Percentiles rank a stretch among this genome's conserved stretches.
These are phyloP conservation scores for Cucurbitaria berberidis DNA, from an alignment of 2,329 filamentous ascomycete species.

Conservation along the genomic window DNA sequence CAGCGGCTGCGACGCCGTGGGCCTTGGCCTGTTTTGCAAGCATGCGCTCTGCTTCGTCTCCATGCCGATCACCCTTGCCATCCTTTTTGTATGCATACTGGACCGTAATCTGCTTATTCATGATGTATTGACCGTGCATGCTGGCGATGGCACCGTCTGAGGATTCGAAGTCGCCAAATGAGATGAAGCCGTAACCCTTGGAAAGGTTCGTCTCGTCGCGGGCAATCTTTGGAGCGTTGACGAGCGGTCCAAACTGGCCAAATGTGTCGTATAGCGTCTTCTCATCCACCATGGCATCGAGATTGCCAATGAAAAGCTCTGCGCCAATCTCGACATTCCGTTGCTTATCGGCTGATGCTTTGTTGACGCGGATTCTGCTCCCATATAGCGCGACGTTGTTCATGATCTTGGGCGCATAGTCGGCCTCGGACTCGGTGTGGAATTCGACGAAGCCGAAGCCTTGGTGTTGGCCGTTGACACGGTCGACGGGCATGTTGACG, in stretches of 20 bases:
- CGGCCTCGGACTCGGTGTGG: conserved; percentile 91
- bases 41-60: conserved; percentile 90
- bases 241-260: conserved; percentile 84
- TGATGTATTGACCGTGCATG: conserved; percentile 95
- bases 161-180: conserved; percentile 89
- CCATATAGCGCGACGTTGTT: conserved; percentile 93
- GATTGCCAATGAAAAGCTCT: conserved; percentile 94
- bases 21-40: conserved; percentile 91
- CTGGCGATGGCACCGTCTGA: conserved; percentile 89
- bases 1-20: conserved; percentile 86
- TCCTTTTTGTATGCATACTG: conserved; percentile 99
- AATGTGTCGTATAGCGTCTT: conserved; percentile 96
- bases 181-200: conserved; percentile 97
- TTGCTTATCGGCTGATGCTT: conserved; percentile 91
- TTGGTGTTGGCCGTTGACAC: conserved; percentile 94
- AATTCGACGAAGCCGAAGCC: conserved; percentile 99
- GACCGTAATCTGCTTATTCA: conserved; percentile 95
- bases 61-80: conserved; percentile 94
- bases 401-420: conserved; percentile 96
- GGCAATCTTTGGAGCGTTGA: conserved; percentile 83
- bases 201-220: conserved; percentile 86
- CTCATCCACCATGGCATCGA: conserved; percentile 93
- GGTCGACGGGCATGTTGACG: conserved; percentile 97
- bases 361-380: conserved; percentile 96
- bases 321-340: conserved; percentile 92